A percentile compares a stretch with the other conserved stretches of the same genome.
These are phyloP conservation scores for Chlorella sorokiniana DNA, from an alignment of 139 green algal species.

Conservation along the genomic window DNA sequence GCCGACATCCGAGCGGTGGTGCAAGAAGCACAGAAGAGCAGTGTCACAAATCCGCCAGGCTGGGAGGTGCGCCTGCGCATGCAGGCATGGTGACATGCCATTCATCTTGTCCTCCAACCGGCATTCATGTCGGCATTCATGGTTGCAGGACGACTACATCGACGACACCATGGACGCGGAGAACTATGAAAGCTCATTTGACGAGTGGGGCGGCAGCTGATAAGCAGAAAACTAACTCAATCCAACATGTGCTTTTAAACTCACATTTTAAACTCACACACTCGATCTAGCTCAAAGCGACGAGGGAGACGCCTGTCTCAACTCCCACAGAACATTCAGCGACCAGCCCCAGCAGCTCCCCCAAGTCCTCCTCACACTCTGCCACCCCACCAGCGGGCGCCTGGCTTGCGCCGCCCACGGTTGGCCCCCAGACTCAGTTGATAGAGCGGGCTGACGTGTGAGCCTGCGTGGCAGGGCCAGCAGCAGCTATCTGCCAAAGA, in stretches of 20 bases:
- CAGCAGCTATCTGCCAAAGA: too few species aligned
- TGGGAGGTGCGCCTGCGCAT: conserved; percentile 11
- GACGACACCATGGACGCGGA: conserved; percentile 50
- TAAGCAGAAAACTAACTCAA: background rate
- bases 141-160: conserved; percentile 48
- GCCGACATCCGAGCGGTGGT: conserved; percentile 37
- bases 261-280: too few species aligned
- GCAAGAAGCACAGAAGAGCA: conserved; percentile 37
- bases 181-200: conserved; percentile 43
- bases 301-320: too few species aligned
- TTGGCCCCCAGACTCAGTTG: too few species aligned
- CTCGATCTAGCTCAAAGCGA: too few species aligned
- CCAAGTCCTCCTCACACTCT: too few species aligned
- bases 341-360: too few species aligned
- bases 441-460: too few species aligned
- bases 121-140: background rate
- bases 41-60: conserved; percentile 9
- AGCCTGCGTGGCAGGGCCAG: too few species aligned
- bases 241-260: background rate
- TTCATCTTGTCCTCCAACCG: background rate
- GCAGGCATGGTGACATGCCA: background rate
- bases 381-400: too few species aligned
- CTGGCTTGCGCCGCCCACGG: too few species aligned
- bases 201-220: conserved; percentile 38
- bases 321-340: too few species aligned